Percentiles rank a stretch among this genome's conserved stretches.
Conservation (phyloP, 2,329 filamentous ascomycete species). For the Alternaria gansuensis region DNA sequence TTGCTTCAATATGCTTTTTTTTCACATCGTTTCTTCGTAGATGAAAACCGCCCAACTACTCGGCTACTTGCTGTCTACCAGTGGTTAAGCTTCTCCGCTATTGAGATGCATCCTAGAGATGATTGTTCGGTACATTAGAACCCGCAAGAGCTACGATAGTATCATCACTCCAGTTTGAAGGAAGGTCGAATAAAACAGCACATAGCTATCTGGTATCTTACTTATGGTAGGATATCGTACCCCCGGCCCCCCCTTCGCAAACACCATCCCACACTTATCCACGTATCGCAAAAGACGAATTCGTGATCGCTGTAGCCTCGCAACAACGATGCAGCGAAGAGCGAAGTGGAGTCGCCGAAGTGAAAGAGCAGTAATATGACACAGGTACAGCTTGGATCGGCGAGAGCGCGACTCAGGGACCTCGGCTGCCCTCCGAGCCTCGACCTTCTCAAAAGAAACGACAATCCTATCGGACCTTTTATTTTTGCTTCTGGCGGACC, state of each 20-base stretch:
- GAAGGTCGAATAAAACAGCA: background rate
- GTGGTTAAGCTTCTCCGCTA: background rate
- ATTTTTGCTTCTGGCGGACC: background rate
- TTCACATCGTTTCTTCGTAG: background rate
- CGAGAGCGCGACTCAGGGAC: background rate
- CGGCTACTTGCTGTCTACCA: background rate
- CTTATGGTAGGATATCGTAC: no score
- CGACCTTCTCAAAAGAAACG: constrained; percentile 1
- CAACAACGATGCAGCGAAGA: background rate
- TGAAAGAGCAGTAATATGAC: background rate
- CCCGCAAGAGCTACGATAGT: background rate
- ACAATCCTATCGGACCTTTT: background rate
- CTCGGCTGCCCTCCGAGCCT: constrained; percentile 1
- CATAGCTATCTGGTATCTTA: no score
- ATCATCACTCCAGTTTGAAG: background rate
- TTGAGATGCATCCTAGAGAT: background rate
- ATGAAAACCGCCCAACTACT: background rate
- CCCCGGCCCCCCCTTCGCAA: no score
- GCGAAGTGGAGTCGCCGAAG: background rate
- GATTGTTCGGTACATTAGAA: background rate
- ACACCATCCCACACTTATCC: no score
- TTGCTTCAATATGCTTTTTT: background rate
- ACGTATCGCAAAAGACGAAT: background rate
- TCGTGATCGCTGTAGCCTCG: background rate
- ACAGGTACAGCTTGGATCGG: background rate